Evolutionary conservation across 768 basidiomycete genomes (phyloP), one percentile per base, ranked within the genome.

Genomic region (Boletus edulis): DNA sequence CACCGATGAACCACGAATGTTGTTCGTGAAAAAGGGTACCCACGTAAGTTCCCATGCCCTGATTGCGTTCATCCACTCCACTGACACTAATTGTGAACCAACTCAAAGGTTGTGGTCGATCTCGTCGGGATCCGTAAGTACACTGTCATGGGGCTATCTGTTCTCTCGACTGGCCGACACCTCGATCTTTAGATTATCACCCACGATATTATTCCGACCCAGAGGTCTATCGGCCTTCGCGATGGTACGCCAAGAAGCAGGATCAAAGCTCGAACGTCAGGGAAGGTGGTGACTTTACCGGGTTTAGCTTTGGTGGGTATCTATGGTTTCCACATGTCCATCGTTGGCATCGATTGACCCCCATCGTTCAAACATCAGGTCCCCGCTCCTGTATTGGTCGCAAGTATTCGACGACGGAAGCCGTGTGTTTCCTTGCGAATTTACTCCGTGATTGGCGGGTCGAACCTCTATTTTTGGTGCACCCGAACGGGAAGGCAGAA

Each of bases 351-450:
- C 22, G 32, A 32, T 32, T 32, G 32, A 20, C 14, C 27, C 38
- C 6, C 9, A 22, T 35, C 12, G 22, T 24, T 24, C 22, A 53
- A 46, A 46, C 34, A 47, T 12, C 57, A 76, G 79, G 79, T 20
- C 77, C 79, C n/a, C 75, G 81, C 14, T 50, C 64, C 4, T 85
- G 83, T 59, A 69, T 82, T 5, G 84, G 83, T 3, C 70, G 79
- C 34, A 80, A 77, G 56, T 85, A 84, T 57, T 77, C 82, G 2
- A 71, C 73, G 1, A 75, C 73, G 0, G 82, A 85, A 62, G 73
- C 75, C 2, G 74, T 84, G 15, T 76, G 74, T 44, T 81, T 84
- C 72, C 72, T 85, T n/a, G 73, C 79, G 0, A 65, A 76, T 58
- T 62, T 84, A 4, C 63, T 82, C 11, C 70, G 79, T 5, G 82